Base-by-base conservation (phyloP, 2,329 filamentous ascomycete genomes). In the Bretziella fagacearum region DNA sequence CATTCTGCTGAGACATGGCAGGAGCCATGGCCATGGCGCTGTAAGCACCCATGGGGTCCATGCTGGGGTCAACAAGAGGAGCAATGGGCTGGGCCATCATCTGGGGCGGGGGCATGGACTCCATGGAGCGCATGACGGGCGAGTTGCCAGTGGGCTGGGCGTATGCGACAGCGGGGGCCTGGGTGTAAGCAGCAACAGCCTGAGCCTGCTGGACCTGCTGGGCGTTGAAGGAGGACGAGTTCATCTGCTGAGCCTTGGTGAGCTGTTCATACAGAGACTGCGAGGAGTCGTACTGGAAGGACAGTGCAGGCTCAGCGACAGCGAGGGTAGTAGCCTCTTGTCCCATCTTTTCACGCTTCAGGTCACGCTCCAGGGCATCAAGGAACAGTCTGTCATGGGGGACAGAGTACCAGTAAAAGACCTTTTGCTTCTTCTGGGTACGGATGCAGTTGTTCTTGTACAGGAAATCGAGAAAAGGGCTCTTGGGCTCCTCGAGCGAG, bases 391-490 rank as follows among this genome's bases (percentile, higher is more conserved):
- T 79, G 65, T 98, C 91, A 63, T 98, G 91, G 1, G 91, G 91
- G 41, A 98, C 91, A 68, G 87, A 95, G 67, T 96, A 98, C 91
- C 91, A 98, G 69, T 96, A 98, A 60, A 98, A 98, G 54, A 98
- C 91, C 71, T 98, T 98, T 62, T 98, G 91, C 74, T 98, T 98
- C 78, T 98, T 98, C 65, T 98, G 91, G 30, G 91, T 98, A 56
- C 91, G 81, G 57, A 98, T 98, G 73, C 91, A 98, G 71, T 98
- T 98, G 75, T 98, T 98, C 74, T 98, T 98, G 77, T 98, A 98
- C 37, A 98, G 73, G 63, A 96, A 98, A 65, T 98, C 91, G 52
- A 98, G 75, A 67, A 98, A 98, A 1, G 84, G 81, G 66, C 89
- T 96, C 73, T 98, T 98, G 48, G 91, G 91, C 69, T 98, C 91